These are phyloP conservation scores for Cordyceps cicadae DNA, from an alignment of 2,329 filamentous ascomycete species.

Conservation along the genomic window DNA sequence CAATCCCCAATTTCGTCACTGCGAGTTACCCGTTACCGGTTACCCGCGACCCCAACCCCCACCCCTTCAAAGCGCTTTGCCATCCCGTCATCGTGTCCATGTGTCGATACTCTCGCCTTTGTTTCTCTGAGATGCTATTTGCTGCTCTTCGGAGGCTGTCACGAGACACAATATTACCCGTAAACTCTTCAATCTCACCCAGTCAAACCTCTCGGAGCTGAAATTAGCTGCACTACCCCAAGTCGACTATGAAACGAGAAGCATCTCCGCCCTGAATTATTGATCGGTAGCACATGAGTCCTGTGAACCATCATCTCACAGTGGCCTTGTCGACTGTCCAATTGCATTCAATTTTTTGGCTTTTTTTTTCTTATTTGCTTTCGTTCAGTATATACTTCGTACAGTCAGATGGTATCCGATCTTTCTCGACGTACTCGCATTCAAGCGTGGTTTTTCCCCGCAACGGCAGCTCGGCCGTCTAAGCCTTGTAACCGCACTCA, in stretches of 20 bases:
- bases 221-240: not conserved
- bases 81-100: not conserved
- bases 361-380: not conserved
- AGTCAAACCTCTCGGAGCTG: too few relatives aligned
- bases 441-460: not conserved
- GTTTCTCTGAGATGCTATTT: not conserved
- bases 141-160: not conserved
- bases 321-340: not conserved
- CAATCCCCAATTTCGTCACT: not conserved
- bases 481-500: constrained; percentile 56
- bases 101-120: not conserved
- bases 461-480: not conserved
- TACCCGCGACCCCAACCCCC: not conserved
- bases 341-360: not conserved
- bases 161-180: not conserved
- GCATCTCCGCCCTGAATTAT: not conserved
- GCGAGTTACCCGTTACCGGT: not conserved
- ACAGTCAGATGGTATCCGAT: constrained; percentile 1
- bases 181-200: not conserved
- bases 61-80: not conserved
- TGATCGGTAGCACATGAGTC: not conserved
- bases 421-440: not conserved
- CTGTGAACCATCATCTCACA: too few relatives aligned
- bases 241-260: not conserved
- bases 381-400: not conserved